phyloP scores from a whole-genome alignment of 768 basidiomycete species.

The Phanerochaete sordida region DNA sequence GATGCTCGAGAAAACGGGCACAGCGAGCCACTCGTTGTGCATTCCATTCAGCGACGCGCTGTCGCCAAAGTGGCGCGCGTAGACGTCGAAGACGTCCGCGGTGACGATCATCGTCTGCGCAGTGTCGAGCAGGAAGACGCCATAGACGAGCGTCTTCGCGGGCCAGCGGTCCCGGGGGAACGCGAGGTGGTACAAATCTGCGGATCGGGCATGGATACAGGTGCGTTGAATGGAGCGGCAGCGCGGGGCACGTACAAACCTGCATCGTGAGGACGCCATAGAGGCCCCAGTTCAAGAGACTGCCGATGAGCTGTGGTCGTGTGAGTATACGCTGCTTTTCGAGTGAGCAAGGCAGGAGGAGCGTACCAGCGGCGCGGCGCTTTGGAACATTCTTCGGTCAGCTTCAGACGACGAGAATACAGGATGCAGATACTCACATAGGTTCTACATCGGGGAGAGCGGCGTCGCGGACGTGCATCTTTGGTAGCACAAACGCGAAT shows the following conservation, averaged over 20 bases:
- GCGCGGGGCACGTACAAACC: constrained; percentile 13
- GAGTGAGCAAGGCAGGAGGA: too few species aligned
- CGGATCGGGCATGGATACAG: neutral
- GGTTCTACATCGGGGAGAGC: neutral
- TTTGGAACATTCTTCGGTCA: neutral
- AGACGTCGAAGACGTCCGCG: constrained; percentile 23
- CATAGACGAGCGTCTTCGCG: constrained; percentile 13
- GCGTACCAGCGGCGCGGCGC: neutral
- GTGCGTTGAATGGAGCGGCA: neutral
- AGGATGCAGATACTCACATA: neutral
- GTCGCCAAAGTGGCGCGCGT: constrained; percentile 24
- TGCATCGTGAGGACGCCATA: constrained; percentile 16
- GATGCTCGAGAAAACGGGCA: constrained; percentile 2
- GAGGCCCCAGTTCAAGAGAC: constrained; percentile 26
- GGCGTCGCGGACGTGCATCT: neutral
- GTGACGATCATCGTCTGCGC: constrained; percentile 17
- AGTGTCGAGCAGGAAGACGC: constrained; percentile 6
- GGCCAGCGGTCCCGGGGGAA: constrained; percentile 9
- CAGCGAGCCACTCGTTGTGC: neutral
- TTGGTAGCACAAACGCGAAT: too few species aligned
- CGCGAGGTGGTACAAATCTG: constrained; percentile 14
- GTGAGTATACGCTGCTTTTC: too few species aligned
- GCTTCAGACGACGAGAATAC: neutral
- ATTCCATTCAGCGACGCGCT: neutral
- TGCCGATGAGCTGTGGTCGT: constrained; percentile 11